phyloP scores from a whole-genome alignment of 352 stramenopile genomes.

The Phytophthora pini region DNA sequence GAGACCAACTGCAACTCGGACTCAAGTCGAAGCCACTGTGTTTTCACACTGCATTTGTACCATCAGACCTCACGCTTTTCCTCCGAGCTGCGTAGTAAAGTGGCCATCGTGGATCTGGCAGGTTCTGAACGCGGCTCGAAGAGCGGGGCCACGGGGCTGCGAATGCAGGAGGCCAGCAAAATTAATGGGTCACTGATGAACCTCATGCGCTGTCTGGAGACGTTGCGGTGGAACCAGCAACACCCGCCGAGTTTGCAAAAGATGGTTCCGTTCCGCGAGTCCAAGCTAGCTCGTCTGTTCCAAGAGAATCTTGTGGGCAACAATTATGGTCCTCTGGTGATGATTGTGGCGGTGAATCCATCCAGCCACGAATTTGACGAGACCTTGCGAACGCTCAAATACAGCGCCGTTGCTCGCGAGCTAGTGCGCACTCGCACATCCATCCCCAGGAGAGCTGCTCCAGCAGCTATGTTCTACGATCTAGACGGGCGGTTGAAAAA shows the following conservation, averaged over 20 bases:
- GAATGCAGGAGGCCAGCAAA: conserved; percentile 97
- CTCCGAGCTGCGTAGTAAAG: conserved; percentile 44
- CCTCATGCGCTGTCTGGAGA: conserved; percentile 97
- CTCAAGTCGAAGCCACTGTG: conserved; percentile 91
- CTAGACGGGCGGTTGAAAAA: conserved; percentile 61
- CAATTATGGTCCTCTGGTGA: conserved; percentile 89
- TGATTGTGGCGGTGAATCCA: conserved; percentile 98
- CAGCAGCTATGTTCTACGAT: conserved; percentile 54
- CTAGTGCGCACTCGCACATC: conserved; percentile 76
- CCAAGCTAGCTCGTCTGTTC: conserved; percentile 96
- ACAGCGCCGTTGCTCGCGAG: conserved; percentile 92
- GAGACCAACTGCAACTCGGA: conserved; percentile 92
- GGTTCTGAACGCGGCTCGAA: conserved; percentile 81
- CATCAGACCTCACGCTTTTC: conserved; percentile 34
- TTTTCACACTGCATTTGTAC: conserved; percentile 89
- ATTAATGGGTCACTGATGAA: conserved; percentile 99
- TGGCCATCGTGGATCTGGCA: conserved; percentile 97
- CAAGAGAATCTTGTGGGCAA: conserved; percentile 93
- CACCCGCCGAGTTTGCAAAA: conserved; percentile 75
- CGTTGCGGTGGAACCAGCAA: conserved; percentile 93
- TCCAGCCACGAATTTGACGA: conserved; percentile 95
- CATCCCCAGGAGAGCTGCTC: conserved; percentile 41
- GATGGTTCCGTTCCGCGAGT: conserved; percentile 97
- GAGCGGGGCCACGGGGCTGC: conserved; percentile 76
- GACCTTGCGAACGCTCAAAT: conserved; percentile 95